phyloP scores from a whole-genome alignment of 2,329 filamentous ascomycete species.

The Alternaria longipes region DNA sequence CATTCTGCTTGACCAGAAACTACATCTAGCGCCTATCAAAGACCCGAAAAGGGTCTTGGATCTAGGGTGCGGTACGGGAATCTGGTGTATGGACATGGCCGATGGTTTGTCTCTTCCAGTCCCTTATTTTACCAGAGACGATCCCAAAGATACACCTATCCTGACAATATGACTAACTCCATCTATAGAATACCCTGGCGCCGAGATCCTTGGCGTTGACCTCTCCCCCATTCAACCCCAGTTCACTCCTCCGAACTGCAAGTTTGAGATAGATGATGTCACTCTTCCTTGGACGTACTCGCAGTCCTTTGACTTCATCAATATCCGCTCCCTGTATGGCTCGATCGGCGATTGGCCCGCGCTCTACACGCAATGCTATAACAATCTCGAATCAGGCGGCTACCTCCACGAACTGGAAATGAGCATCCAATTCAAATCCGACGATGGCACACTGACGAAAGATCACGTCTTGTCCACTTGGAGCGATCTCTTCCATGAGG shows the following conservation, averaged over 20 bases:
- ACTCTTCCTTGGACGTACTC: constrained; percentile 51
- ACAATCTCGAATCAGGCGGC: constrained; percentile 47
- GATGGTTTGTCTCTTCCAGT: constrained; percentile 17
- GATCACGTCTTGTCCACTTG: constrained; percentile 42
- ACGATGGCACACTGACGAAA: constrained; percentile 49
- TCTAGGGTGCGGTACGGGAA: constrained; percentile 41
- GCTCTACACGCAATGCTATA: constrained; percentile 45
- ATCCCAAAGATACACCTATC: not conserved
- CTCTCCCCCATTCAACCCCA: constrained; percentile 59
- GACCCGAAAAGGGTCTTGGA: constrained; percentile 33
- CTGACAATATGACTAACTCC: not conserved
- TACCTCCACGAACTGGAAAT: constrained; percentile 54
- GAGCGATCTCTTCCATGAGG: constrained; percentile 40
- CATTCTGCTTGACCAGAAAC: constrained; percentile 32
- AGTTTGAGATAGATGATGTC: constrained; percentile 58
- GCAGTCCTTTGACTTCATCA: constrained; percentile 52
- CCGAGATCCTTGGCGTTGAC: constrained; percentile 57
- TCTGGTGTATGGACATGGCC: constrained; percentile 43
- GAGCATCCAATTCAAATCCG: constrained; percentile 50
- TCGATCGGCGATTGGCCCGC: constrained; percentile 55
- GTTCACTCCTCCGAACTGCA: constrained; percentile 56
- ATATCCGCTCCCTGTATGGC: constrained; percentile 55
- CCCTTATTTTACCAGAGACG: not conserved
- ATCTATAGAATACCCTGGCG: constrained; percentile 30
- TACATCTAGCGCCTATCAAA: constrained; percentile 35